Percentiles rank a stretch among this genome's conserved stretches.
Conservation (phyloP, 2,329 filamentous ascomycete species). For the Neophaeococcomyces mojaviensis region DNA sequence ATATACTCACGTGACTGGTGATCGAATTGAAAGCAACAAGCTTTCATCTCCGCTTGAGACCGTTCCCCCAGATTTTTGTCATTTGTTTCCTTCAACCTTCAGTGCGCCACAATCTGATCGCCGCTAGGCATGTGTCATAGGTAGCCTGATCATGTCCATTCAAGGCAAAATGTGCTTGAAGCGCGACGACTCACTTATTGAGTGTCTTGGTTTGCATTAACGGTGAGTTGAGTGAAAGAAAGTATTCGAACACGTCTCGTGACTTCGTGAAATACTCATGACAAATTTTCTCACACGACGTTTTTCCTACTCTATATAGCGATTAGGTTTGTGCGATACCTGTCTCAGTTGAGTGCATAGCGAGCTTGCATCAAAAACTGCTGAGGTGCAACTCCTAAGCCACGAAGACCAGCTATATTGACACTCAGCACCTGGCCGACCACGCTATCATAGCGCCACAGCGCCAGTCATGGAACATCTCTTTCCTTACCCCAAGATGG, state of each 20-base stretch:
- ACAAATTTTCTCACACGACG: slow-evolving; percentile 1
- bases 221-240: slow-evolving; percentile 2
- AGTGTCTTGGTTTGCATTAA: neutral
- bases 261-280: neutral
- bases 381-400: no score
- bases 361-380: no score
- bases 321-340: no score
- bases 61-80: neutral
- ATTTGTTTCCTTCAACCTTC: neutral
- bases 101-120: neutral
- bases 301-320: no score
- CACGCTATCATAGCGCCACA: neutral
- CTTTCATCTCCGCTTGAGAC: slow-evolving; percentile 3
- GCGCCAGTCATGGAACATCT: slow-evolving; percentile 17
- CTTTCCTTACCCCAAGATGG: slow-evolving; percentile 23
- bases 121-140: neutral
- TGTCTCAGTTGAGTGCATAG: no score
- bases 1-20: neutral
- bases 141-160: neutral
- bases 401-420: no score
- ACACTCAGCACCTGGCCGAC: no score
- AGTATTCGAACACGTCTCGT: neutral
- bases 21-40: neutral
- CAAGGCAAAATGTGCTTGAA: neutral
- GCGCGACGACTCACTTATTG: neutral